Percentiles rank a stretch among this genome's conserved stretches.
phyloP scores from a whole-genome alignment of 495 filamentous ascomycete genomes.

The Sporormia fimetaria region DNA sequence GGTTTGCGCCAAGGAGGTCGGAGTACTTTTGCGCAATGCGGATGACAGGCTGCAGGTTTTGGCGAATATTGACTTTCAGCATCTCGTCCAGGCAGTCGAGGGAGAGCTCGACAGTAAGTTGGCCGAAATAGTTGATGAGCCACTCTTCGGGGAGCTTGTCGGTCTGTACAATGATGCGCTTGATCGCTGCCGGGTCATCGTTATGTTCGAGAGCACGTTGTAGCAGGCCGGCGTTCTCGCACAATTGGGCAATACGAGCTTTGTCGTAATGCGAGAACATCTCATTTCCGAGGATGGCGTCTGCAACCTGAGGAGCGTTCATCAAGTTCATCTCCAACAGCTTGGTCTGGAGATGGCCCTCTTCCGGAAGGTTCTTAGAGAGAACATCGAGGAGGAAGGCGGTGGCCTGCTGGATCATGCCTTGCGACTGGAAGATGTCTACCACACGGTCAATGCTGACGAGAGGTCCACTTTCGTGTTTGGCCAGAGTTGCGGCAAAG shows the following conservation, averaged over 20 bases:
- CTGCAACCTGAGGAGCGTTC: constrained; percentile 92
- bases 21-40: constrained; percentile 96
- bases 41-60: constrained; percentile 88
- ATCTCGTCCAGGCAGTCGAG: constrained; percentile 92
- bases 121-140: constrained; percentile 83
- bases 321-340: constrained; percentile 96
- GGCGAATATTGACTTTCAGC: constrained; percentile 89
- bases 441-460: constrained; percentile 92
- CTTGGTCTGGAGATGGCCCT: constrained; percentile 84
- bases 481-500: constrained; percentile 80
- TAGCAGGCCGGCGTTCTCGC: constrained; percentile 59
- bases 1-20: constrained; percentile 81
- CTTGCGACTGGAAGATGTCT: constrained; percentile 93
- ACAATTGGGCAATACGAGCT: constrained; percentile 71
- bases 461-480: constrained; percentile 69
- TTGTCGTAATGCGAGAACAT: constrained; percentile 97
- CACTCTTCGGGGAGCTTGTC: constrained; percentile 81
- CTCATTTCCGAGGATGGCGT: constrained; percentile 92
- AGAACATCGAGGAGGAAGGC: constrained; percentile 92
- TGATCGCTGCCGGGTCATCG: constrained; percentile 79
- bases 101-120: constrained; percentile 86
- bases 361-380: constrained; percentile 87
- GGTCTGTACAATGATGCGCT: constrained; percentile 70
- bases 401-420: constrained; percentile 94
- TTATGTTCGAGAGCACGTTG: constrained; percentile 74